Percentiles rank a stretch among this genome's conserved stretches.
phyloP scores from a whole-genome alignment of 1,139 yeast species.

The Suhomyces bribrorum region DNA sequence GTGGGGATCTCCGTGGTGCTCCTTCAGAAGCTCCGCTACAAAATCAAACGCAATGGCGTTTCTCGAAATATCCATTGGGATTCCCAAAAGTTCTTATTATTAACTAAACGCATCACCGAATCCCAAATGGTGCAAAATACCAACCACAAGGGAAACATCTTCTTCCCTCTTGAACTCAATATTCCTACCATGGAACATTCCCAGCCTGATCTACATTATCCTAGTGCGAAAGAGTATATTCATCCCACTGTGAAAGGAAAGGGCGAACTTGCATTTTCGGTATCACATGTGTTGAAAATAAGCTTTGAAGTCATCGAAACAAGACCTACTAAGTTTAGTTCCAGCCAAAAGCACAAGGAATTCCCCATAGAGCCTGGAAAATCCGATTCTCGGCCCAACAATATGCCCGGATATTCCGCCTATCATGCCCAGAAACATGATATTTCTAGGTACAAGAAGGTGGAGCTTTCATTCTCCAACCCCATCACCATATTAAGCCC shows the following conservation, averaged over 20 bases:
- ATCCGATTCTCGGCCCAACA: too few species aligned
- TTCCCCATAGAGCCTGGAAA: neutral
- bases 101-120: constrained; percentile 7
- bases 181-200: constrained; percentile 2
- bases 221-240: constrained; percentile 10
- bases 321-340: neutral
- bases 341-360: neutral
- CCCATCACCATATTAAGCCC: constrained; percentile 17
- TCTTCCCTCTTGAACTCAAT: neutral
- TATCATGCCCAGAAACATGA: constrained; percentile 13
- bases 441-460: constrained; percentile 13
- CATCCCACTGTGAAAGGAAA: constrained; percentile 14
- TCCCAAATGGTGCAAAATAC: constrained; percentile 6
- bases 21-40: constrained; percentile 12
- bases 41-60: constrained; percentile 4
- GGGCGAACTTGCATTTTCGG: constrained; percentile 13
- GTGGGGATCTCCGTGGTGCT: constrained; percentile 14
- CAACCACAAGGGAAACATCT: constrained; percentile 2
- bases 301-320: constrained; percentile 18
- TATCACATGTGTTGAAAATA: constrained; percentile 16
- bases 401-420: constrained; percentile 15
- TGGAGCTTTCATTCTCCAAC: constrained; percentile 19
- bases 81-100: constrained; percentile 12
- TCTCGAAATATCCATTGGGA: constrained; percentile 10
- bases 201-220: neutral